phyloP scores from a whole-genome alignment of 2,329 filamentous ascomycete species.

The Aspergillus bombycis region DNA sequence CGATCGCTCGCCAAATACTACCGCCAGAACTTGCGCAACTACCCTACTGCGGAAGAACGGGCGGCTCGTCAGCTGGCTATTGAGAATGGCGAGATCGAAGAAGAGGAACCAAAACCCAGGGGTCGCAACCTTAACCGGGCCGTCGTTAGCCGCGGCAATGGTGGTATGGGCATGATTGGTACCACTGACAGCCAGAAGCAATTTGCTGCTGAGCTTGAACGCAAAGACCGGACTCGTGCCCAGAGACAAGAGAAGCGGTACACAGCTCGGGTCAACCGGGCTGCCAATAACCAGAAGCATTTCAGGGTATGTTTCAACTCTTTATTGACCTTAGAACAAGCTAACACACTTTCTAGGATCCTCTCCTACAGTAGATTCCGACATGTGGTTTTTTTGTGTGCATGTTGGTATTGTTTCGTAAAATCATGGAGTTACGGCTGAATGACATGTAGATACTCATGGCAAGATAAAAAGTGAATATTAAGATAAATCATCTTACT shows the following conservation, averaged over 20 bases:
- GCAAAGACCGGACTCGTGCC: conserved; percentile 68
- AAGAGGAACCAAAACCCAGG: conserved; percentile 46
- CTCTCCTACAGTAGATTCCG: conserved; percentile 52
- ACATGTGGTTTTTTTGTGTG: not conserved
- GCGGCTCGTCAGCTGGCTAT: conserved; percentile 66
- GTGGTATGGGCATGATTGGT: conserved; percentile 75
- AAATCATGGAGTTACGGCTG: conserved; percentile 5
- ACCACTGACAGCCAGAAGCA: conserved; percentile 75
- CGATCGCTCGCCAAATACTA: conserved; percentile 85
- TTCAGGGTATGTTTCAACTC: conserved; percentile 58
- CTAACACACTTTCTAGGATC: conserved; percentile 48
- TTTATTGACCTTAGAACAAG: not conserved
- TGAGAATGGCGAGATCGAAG: conserved; percentile 51
- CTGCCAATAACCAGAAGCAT: conserved; percentile 77
- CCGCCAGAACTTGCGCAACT: conserved; percentile 85
- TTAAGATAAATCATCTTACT: not conserved
- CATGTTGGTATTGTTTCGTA: not conserved
- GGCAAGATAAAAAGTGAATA: conserved; percentile 8
- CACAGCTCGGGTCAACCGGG: conserved; percentile 72
- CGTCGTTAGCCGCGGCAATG: conserved; percentile 69
- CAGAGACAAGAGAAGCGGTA: conserved; percentile 65
- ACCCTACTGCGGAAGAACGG: conserved; percentile 78
- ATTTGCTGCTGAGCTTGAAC: conserved; percentile 67
- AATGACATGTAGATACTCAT: conserved; percentile 13
- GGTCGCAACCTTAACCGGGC: conserved; percentile 52